Percentiles rank a stretch among this genome's conserved stretches.
Conservation (phyloP, 345 rosid species). For the Noccaea bulbosa region DNA sequence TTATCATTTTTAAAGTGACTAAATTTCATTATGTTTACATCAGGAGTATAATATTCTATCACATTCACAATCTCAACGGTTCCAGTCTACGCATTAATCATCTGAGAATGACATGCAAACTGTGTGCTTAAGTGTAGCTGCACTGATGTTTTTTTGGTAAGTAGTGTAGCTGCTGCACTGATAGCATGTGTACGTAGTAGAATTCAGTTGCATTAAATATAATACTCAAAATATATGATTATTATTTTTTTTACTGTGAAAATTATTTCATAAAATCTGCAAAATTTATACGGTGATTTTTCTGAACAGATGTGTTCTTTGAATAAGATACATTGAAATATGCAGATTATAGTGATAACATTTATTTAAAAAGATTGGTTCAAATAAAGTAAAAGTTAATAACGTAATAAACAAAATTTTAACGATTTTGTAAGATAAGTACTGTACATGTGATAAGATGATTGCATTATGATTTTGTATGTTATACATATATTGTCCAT, state of each 20-base stretch:
- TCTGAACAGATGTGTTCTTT: too few relatives aligned
- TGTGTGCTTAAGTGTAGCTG: not conserved
- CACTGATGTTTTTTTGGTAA: not conserved
- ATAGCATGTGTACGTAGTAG: not conserved
- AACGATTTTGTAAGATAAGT: too few relatives aligned
- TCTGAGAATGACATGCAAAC: conserved; percentile 15
- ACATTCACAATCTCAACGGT: conserved; percentile 6
- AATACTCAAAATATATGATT: not conserved
- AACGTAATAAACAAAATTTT: too few relatives aligned
- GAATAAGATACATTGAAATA: too few relatives aligned
- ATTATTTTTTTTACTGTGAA: not conserved
- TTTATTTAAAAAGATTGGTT: too few relatives aligned
- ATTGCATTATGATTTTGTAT: too few relatives aligned
- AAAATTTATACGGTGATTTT: not conserved
- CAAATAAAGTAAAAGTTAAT: too few relatives aligned
- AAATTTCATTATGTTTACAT: not conserved
- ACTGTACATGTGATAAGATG: too few relatives aligned
- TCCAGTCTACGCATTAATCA: conserved; percentile 3
- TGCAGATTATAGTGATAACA: too few relatives aligned
- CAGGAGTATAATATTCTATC: not conserved
- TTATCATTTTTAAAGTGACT: too few relatives aligned
- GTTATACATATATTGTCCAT: too few relatives aligned
- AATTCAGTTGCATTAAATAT: not conserved
- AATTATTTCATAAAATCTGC: not conserved
- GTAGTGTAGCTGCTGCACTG: not conserved